Percentiles rank a stretch among this genome's conserved stretches.
Conservation (phyloP, 805 yeast genomes). For the Cyberlindnera bimundalis region DNA sequence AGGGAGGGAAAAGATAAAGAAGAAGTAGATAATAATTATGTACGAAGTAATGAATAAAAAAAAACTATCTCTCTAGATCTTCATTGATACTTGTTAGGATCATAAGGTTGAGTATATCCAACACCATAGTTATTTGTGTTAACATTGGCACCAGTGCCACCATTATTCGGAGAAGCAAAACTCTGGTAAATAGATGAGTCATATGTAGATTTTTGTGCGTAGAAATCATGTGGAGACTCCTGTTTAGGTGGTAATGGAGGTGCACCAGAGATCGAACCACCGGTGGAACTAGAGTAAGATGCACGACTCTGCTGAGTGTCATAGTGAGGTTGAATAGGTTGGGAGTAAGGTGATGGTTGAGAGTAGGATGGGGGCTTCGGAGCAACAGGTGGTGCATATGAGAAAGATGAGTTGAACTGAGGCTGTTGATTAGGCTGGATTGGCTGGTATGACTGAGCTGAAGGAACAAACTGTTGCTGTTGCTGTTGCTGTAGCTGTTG, state of each 20-base stretch:
- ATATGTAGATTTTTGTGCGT: slow-evolving; percentile 48
- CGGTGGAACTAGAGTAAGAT: slow-evolving; percentile 3
- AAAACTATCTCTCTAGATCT: no score
- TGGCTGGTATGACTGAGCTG: no score
- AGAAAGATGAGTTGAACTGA: slow-evolving; percentile 4
- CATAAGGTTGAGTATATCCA: slow-evolving; percentile 25
- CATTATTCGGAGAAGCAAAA: slow-evolving; percentile 1
- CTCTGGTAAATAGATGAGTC: slow-evolving; percentile 37
- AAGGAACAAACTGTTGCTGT: no score
- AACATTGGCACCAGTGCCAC: not conserved
- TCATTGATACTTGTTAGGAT: slow-evolving; percentile 20
- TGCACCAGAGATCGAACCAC: slow-evolving; percentile 5
- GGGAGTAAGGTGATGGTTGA: slow-evolving; percentile 7
- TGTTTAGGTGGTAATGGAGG: slow-evolving; percentile 24
- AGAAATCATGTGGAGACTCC: slow-evolving; percentile 29
- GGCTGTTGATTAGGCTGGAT: no score
- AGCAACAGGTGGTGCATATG: slow-evolving; percentile 12
- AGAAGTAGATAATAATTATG: not conserved
- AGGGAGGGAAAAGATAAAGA: slow-evolving; percentile 1
- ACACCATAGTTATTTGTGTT: not conserved
- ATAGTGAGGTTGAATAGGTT: slow-evolving; percentile 3
- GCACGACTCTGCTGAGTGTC: slow-evolving; percentile 7
- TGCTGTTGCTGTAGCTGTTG: no score
- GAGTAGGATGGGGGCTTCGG: slow-evolving; percentile 15
- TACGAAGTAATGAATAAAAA: not conserved